Conservation (phyloP, 2,329 filamentous ascomycete species). For the Exophiala dermatitidis region DNA sequence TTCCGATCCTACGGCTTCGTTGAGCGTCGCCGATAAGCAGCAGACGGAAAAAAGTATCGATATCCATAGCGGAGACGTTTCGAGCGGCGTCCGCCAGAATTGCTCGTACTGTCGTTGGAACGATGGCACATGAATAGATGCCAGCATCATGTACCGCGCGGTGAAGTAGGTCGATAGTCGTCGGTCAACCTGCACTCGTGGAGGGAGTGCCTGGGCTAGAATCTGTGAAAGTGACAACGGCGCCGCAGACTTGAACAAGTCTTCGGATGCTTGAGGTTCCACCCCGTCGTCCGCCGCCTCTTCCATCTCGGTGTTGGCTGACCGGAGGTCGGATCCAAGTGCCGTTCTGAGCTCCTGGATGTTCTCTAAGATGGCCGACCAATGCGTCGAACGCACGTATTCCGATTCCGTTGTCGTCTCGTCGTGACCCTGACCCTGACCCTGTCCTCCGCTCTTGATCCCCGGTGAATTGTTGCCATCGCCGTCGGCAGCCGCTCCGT, state of each 20-base stretch:
- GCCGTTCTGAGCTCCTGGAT: conserved; percentile 25
- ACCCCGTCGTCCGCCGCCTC: conserved; percentile 10
- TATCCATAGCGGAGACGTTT: conserved; percentile 46
- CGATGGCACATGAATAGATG: conserved; percentile 19
- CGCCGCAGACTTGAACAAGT: conserved; percentile 14
- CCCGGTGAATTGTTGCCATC: not conserved
- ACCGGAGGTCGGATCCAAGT: conserved; percentile 3
- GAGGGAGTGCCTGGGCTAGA: conserved; percentile 20
- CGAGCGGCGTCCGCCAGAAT: conserved; percentile 46
- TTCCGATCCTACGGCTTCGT: conserved; percentile 10
- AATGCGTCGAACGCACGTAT: conserved; percentile 39
- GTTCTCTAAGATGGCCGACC: conserved; percentile 37
- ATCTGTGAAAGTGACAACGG: conserved; percentile 20
- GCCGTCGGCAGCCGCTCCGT: not conserved
- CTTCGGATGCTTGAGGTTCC: conserved; percentile 13
- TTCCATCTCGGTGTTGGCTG: conserved; percentile 12
- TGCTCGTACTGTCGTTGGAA: conserved; percentile 42
- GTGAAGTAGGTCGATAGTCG: conserved; percentile 26
- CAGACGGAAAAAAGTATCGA: conserved; percentile 50
- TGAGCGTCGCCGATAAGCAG: conserved; percentile 21
- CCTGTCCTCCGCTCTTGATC: conserved; percentile 13
- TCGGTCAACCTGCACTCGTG: conserved; percentile 21
- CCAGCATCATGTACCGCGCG: conserved; percentile 20
- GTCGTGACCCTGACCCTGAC: conserved; percentile 12
- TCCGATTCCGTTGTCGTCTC: too few relatives aligned